Evolutionary conservation across 2,329 filamentous ascomycete genomes (phyloP).

Genomic region (Verticillium tricorpus): DNA sequence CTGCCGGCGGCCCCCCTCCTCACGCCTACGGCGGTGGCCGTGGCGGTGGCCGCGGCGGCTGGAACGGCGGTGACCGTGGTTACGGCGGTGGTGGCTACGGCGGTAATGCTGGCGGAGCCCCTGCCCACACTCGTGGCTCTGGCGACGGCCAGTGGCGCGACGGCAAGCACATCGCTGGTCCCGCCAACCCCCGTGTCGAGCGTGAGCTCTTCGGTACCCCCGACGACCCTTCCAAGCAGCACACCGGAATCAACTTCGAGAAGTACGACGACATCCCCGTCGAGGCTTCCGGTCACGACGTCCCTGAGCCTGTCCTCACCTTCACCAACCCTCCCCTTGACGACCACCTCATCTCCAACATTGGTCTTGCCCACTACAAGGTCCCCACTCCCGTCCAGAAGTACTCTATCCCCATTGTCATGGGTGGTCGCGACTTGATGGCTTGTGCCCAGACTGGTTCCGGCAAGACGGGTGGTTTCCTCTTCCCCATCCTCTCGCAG

Average conservation of each 20-base stretch:
- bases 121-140: constrained; percentile 66
- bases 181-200: constrained; percentile 82
- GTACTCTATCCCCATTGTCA: constrained; percentile 98
- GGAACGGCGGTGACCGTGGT: constrained; percentile 21
- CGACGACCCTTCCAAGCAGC: constrained; percentile 92
- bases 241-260: constrained; percentile 99
- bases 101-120: constrained; percentile 45
- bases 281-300: constrained; percentile 89
- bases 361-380: constrained; percentile 90
- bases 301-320: constrained; percentile 83
- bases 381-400: constrained; percentile 97
- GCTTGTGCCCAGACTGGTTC: constrained; percentile 99
- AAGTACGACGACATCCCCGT: constrained; percentile 99
- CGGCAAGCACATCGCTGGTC: constrained; percentile 91
- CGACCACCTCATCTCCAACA: constrained; percentile 89
- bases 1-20: constrained; percentile 14
- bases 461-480: constrained; percentile 98
- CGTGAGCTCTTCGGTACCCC: constrained; percentile 89
- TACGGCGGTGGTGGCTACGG: constrained; percentile 36
- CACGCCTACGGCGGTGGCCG: constrained; percentile 24
- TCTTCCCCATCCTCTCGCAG: constrained; percentile 98
- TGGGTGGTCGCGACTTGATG: constrained; percentile 97
- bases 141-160: constrained; percentile 96
- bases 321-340: constrained; percentile 96
- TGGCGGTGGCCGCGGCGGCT: constrained; percentile 31